Evolutionary conservation across 768 basidiomycete species (phyloP), one percentile per base, ranked within the genome.

Genomic region (Pholiota molesta): DNA sequence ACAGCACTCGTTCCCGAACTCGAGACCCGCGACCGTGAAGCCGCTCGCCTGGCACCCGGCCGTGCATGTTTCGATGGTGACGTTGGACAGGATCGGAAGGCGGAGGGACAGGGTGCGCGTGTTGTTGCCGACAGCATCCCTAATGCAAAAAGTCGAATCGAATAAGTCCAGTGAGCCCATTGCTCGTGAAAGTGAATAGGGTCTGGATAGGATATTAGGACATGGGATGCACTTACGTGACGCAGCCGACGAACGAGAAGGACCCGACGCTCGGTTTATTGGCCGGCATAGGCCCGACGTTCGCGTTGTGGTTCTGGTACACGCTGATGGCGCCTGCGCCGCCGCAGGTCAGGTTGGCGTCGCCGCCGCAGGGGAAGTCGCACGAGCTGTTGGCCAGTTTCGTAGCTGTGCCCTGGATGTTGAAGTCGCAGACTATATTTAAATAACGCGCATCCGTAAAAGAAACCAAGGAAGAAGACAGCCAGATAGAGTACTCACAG

Each of bases 391-490:
- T 61, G 13, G 57, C 47, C 21, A 66, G 58, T 21, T 64, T 55
- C 16, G 54, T 59, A 8, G 67, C 65, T 6, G 67, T 68, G 21
- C 67, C 67, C 57, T 68, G 65, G 45, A 68, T 68, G 39, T 68
- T 62, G 57, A 66, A 68, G 59, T 64, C 67, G 31, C 67, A 68
- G 55, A 64, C 67, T 68, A 55, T n/a, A n/a, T n/a, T n/a, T 19
- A 49, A 62, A 42, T 16, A 19, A 39, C 19, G 5, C 21, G 33
- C 28, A 17, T 55, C 21, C 57, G 54, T 17, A 42, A 31, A 31
- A 9, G 1, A n/a, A n/a, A n/a, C n/a, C n/a, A n/a, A n/a, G n/a
- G n/a, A n/a, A n/a, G 31, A 31, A 31, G 6, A 61, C n/a, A 31
- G 26, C 16, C 16, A 33, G 23, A 44, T 29, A 58, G 17, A 42